phyloP scores from a whole-genome alignment of 352 stramenopile species.

The Phytopythium boreale region DNA sequence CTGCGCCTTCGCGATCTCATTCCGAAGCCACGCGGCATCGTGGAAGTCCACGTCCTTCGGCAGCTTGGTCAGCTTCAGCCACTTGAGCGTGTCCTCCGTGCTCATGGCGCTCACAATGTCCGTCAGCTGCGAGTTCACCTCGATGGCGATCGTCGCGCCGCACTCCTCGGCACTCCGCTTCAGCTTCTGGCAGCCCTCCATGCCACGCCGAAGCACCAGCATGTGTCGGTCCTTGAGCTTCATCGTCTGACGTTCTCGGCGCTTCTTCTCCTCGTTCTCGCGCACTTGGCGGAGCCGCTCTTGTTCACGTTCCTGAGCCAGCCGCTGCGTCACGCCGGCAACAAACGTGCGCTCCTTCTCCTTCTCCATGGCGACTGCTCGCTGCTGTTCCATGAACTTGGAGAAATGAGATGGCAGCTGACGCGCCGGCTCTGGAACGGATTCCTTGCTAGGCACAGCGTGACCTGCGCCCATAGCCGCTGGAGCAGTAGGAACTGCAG shows the following conservation, averaged over 20 bases:
- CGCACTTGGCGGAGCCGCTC: conserved; percentile 17
- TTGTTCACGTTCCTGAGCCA: conserved; percentile 11
- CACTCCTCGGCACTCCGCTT: conserved; percentile 56
- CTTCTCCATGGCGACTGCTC: conserved; percentile 3
- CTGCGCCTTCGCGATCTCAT: conserved; percentile 65
- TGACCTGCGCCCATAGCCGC: background rate
- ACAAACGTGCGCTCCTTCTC: conserved; percentile 3
- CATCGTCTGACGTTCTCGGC: conserved; percentile 37
- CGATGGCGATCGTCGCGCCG: conserved; percentile 67
- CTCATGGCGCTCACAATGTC: conserved; percentile 78
- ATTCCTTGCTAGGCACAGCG: conserved; percentile 3
- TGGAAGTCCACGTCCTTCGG: conserved; percentile 68
- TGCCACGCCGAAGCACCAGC: conserved; percentile 66
- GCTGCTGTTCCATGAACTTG: conserved; percentile 11
- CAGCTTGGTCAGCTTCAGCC: conserved; percentile 67
- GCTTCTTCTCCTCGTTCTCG: conserved; percentile 22
- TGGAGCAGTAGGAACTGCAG: background rate
- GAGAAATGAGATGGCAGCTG: conserved; percentile 18
- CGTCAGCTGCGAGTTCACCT: conserved; percentile 72
- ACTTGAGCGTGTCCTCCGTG: conserved; percentile 52
- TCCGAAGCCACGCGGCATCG: conserved; percentile 63
- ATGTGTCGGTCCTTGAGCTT: conserved; percentile 57
- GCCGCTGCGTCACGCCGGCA: conserved; percentile 4
- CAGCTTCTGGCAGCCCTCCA: conserved; percentile 67
- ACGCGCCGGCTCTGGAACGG: background rate